phyloP scores from a whole-genome alignment of 768 basidiomycete species.

The Termitomyces sp. region DNA sequence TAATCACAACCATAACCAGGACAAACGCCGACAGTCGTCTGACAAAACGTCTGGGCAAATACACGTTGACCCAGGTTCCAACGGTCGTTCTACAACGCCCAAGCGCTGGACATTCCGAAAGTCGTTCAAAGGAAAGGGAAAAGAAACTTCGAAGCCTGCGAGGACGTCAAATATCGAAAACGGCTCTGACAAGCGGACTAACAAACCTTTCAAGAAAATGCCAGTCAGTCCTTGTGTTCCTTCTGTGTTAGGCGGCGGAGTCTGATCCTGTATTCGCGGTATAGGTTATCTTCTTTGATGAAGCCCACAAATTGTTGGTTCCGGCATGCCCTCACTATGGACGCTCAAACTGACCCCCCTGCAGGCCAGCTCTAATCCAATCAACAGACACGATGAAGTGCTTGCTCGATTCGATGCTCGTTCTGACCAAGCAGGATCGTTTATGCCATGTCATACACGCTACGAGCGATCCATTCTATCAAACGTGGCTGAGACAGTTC shows the following conservation, averaged over 20 bases:
- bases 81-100: constrained; percentile 15
- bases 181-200: constrained; percentile 31
- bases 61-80: constrained; percentile 32
- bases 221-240: constrained; percentile 15
- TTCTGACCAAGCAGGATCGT: constrained; percentile 85
- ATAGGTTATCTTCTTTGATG: constrained; percentile 74
- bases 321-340: background rate
- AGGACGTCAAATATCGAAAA: constrained; percentile 23
- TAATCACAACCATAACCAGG: constrained; percentile 15
- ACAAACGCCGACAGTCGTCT: constrained; percentile 27
- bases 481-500: constrained; percentile 76
- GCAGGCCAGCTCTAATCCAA: constrained; percentile 70
- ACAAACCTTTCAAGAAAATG: constrained; percentile 49
- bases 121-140: constrained; percentile 25
- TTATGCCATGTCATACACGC: constrained; percentile 81
- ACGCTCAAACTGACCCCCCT: background rate
- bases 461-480: constrained; percentile 83
- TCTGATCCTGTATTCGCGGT: background rate
- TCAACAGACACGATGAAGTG: constrained; percentile 82
- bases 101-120: constrained; percentile 32
- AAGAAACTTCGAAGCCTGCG: constrained; percentile 20
- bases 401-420: constrained; percentile 81
- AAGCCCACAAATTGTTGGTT: constrained; percentile 77
- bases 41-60: constrained; percentile 39
- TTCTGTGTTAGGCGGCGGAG: background rate